A percentile compares a stretch with the other conserved stretches of the same genome.
These are phyloP conservation scores for Pyricularia grisea DNA, from an alignment of 2,329 filamentous ascomycete genomes.

Conservation along the genomic window DNA sequence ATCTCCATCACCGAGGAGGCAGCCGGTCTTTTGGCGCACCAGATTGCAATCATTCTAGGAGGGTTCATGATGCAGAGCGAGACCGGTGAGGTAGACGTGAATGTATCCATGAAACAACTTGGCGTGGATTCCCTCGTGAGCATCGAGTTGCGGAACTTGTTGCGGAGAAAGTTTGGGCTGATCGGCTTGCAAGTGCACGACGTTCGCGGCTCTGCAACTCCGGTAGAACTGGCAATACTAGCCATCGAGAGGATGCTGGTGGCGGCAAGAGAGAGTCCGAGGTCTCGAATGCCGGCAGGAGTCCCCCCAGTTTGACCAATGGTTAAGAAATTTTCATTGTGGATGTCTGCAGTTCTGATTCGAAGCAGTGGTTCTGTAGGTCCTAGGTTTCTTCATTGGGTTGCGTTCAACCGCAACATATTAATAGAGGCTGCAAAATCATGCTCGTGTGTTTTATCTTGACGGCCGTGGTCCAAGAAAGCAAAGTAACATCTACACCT, in stretches of 20 bases:
- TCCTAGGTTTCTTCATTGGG: no score
- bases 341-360: no score
- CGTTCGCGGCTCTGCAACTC: neutral
- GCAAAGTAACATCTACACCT: no score
- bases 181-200: slow-evolving; percentile 2
- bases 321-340: no score
- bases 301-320: neutral
- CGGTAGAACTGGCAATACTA: neutral
- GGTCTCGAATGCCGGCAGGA: neutral
- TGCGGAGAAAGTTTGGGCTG: slow-evolving; percentile 14
- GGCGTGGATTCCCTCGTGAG: slow-evolving; percentile 19
- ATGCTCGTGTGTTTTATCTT: no score
- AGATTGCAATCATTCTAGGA: slow-evolving; percentile 6
- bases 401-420: no score
- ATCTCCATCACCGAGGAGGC: neutral
- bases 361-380: no score
- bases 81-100: slow-evolving; percentile 4
- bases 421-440: no score
- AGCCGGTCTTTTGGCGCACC: slow-evolving; percentile 5
- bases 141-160: slow-evolving; percentile 19
- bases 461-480: no score
- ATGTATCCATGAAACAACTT: slow-evolving; percentile 9
- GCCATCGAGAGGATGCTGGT: slow-evolving; percentile 1
- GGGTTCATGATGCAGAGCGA: slow-evolving; percentile 6
- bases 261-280: neutral